Base-by-base conservation (phyloP, 345 rosid genomes). In the Gossypium rotundifolium region DNA sequence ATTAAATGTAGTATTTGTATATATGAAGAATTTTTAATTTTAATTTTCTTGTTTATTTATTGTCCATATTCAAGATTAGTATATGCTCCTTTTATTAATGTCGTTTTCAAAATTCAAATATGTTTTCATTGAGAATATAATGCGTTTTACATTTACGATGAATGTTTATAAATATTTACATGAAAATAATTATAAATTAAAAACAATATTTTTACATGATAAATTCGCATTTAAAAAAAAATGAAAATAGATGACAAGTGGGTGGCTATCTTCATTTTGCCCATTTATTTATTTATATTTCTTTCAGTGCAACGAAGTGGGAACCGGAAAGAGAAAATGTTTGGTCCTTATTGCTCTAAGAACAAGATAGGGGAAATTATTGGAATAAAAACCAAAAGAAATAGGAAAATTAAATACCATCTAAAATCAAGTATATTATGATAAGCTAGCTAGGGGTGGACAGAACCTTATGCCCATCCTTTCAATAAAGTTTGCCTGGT, bases 381-480 rank as follows among this genome's bases (percentile, higher is more conserved):
- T 13, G 57, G 40, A 33, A 33, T 33, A 33, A 33, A 33, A 33
- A 33, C 40, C 3, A 3, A 45, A 74, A 17, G 0, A 53, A 53
- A 53, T 53, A 2, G n/a, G n/a, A 3, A 52, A 53, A 17, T 16
- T 5, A 53, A 53, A 5, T 53, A 7, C 20, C 16, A 52, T 52
- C 38, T 29, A 29, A 29, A 29, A 29, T 3, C 38, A 29, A 29
- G 40, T 33, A 5, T 33, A 5, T 12, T 60, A 18, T 46, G 44
- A 29, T 29, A 29, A 4, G 38, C 6, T 33, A 33, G 38, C 0
- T 5, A 18, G 55, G 22, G 74, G 73, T 71, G 78, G 82, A 77
- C 76, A 77, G 85, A 83, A 84, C 84, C 86, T 8, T 79, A 82
- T 86, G 81, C 89, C 71, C 49, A 65, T 27, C 17, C 51, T 78